Percentiles rank a stretch among this genome's conserved stretches.
Evolutionary conservation across 2,329 filamentous ascomycete genomes (phyloP).

Genomic region (Ceratocystis colombiana): DNA sequence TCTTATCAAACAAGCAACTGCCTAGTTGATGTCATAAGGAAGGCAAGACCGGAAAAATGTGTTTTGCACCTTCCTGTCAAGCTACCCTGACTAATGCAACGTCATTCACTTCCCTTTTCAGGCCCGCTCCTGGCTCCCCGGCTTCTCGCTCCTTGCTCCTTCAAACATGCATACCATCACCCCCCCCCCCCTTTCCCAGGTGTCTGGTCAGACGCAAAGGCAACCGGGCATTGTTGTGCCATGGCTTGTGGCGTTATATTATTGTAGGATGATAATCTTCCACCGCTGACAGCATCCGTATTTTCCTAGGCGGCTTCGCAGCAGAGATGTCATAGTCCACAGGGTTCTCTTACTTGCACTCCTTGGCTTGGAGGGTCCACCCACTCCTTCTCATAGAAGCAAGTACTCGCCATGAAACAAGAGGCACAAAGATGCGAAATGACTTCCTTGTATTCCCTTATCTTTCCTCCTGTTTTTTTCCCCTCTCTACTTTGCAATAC

Average conservation of each 20-base stretch:
- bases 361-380: background rate
- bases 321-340: no score
- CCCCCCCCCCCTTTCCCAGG: no score
- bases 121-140: background rate
- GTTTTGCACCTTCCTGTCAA: background rate
- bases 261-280: no score
- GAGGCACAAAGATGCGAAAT: background rate
- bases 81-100: background rate
- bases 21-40: background rate
- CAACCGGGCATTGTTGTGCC: no score
- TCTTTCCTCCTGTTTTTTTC: background rate
- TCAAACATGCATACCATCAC: no score
- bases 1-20: background rate
- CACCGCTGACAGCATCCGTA: no score
- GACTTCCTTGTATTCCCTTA: background rate
- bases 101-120: background rate
- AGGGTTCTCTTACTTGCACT: background rate
- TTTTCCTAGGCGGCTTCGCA: no score
- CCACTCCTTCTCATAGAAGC: background rate
- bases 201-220: no score
- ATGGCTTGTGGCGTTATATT: no score
- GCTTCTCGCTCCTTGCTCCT: background rate
- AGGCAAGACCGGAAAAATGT: background rate
- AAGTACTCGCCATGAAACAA: constrained; percentile 10
- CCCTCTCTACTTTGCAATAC: background rate